Evolutionary conservation across 1,284 basidiomycete species (phyloP).

Genomic region (Melampsora abietis-canadensis): DNA sequence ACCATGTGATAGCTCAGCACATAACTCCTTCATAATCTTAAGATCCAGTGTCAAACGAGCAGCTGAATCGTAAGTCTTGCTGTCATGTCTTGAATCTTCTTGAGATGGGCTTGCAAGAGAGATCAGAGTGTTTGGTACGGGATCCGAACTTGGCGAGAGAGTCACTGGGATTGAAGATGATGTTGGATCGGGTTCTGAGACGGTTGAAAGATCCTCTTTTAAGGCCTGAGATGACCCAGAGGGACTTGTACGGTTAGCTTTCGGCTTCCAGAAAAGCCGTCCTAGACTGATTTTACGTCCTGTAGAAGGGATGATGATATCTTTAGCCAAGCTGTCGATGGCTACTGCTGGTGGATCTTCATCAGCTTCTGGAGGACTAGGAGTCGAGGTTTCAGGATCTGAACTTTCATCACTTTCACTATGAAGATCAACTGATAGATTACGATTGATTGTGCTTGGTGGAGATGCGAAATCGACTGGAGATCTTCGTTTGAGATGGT

Average conservation of each 20-base stretch:
- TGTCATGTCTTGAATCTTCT: no score
- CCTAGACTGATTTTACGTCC: conserved; percentile 3
- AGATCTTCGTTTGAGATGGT: conserved; percentile 8
- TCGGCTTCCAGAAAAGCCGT: conserved; percentile 28
- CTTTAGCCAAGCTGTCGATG: background rate
- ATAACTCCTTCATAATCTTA: conserved; percentile 20
- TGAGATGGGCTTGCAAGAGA: background rate
- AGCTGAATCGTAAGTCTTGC: background rate
- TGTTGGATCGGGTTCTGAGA: background rate
- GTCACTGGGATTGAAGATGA: background rate
- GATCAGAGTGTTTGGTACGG: background rate
- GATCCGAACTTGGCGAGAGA: background rate
- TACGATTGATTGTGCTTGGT: background rate
- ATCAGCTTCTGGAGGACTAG: conserved; percentile 27
- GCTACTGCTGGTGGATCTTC: background rate
- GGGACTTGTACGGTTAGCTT: background rate
- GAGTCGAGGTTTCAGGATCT: background rate
- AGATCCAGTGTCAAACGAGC: conserved; percentile 24
- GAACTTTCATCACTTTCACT: conserved; percentile 10
- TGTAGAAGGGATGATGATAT: background rate
- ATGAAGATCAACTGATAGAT: background rate
- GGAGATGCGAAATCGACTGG: conserved; percentile 2
- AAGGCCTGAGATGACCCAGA: background rate
- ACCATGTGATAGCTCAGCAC: conserved; percentile 18
- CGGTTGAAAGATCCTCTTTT: background rate